Evolutionary conservation across 495 filamentous ascomycete species (phyloP).

Genomic region (Penicillium angulare): DNA sequence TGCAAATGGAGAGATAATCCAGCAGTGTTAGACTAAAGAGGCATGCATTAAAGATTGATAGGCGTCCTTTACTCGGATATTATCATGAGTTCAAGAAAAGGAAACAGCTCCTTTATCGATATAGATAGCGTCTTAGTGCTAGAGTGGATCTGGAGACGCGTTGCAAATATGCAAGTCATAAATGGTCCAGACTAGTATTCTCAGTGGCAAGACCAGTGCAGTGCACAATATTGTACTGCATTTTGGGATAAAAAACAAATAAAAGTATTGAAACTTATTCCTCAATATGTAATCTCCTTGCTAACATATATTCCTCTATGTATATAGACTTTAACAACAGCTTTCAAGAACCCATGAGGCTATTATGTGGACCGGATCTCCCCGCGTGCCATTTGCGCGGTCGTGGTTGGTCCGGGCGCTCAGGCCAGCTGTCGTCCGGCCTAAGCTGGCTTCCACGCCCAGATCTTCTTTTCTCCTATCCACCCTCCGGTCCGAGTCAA

Average conservation of each 20-base stretch:
- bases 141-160: neutral
- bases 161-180: neutral
- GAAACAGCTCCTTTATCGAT: too few relatives aligned
- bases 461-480: constrained; percentile 10
- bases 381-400: constrained; percentile 15
- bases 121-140: too few relatives aligned
- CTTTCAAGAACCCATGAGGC: neutral
- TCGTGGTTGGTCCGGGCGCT: constrained; percentile 25
- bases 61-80: too few relatives aligned
- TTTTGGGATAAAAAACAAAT: too few relatives aligned
- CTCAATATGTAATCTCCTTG: too few relatives aligned
- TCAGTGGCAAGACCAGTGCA: neutral
- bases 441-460: constrained; percentile 1
- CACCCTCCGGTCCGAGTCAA: constrained; percentile 12
- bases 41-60: too few relatives aligned
- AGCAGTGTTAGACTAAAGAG: too few relatives aligned
- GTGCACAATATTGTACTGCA: neutral
- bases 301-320: too few relatives aligned
- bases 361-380: constrained; percentile 4
- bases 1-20: too few relatives aligned
- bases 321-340: too few relatives aligned
- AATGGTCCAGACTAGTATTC: neutral
- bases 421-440: constrained; percentile 25
- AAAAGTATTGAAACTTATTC: too few relatives aligned
- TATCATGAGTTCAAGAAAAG: too few relatives aligned